Conservation (phyloP, 257 asterid species). For the Mitragyna speciosa region DNA sequence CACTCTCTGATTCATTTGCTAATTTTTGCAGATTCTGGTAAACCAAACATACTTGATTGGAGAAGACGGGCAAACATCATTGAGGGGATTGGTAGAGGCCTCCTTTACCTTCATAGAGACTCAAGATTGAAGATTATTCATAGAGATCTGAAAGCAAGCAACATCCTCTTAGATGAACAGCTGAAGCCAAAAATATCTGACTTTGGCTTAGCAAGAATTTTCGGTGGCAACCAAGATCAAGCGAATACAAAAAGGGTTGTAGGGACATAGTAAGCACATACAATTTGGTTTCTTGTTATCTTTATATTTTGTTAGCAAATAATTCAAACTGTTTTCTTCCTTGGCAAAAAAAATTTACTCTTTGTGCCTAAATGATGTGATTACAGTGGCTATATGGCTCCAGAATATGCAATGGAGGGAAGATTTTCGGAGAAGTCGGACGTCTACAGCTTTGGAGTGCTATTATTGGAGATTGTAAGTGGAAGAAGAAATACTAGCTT, state of each 20-base stretch:
- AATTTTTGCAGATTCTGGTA: constrained; percentile 14
- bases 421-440: constrained; percentile 19
- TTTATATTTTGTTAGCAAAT: background rate
- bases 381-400: constrained; percentile 19
- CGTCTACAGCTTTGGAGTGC: constrained; percentile 17
- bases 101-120: constrained; percentile 65
- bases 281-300: background rate
- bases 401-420: constrained; percentile 17
- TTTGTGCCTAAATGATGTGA: background rate
- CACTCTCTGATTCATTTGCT: background rate
- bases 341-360: background rate
- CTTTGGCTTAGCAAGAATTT: constrained; percentile 64
- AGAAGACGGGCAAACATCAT: constrained; percentile 42
- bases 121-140: constrained; percentile 43
- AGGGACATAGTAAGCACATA: constrained; percentile 62
- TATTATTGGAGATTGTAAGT: constrained; percentile 13
- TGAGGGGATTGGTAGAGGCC: constrained; percentile 64
- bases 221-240: constrained; percentile 51
- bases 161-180: constrained; percentile 15
- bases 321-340: background rate
- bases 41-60: constrained; percentile 47
- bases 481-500: constrained; percentile 33
- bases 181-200: constrained; percentile 63
- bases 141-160: constrained; percentile 18
- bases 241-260: constrained; percentile 57